phyloP scores from a whole-genome alignment of 2,329 filamentous ascomycete species.

The Xylariales sp. region DNA sequence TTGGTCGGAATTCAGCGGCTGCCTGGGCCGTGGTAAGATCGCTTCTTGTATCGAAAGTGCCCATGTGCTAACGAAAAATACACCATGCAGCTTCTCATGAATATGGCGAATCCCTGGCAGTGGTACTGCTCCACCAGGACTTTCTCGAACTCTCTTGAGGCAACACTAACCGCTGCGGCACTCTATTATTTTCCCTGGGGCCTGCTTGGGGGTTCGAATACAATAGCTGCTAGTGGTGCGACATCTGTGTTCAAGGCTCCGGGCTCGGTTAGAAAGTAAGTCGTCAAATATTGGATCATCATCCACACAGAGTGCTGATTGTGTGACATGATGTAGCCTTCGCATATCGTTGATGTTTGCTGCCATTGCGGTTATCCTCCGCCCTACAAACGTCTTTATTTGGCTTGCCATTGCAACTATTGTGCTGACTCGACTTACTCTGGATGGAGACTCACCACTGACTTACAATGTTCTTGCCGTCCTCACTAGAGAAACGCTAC shows the following conservation, averaged over 20 bases:
- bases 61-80: constrained; percentile 25
- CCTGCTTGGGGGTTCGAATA: constrained; percentile 52
- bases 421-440: constrained; percentile 38
- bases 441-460: constrained; percentile 35
- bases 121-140: constrained; percentile 94
- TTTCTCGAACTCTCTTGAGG: constrained; percentile 91
- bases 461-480: constrained; percentile 39
- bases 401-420: constrained; percentile 67
- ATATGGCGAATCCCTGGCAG: constrained; percentile 81
- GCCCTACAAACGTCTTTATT: constrained; percentile 84
- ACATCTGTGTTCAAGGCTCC: constrained; percentile 21
- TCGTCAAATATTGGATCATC: background rate
- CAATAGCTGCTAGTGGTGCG: no score
- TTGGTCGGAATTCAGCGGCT: constrained; percentile 59
- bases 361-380: constrained; percentile 76
- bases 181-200: constrained; percentile 86
- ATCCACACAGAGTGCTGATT: constrained; percentile 12
- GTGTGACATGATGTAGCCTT: constrained; percentile 36
- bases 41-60: no score
- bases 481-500: constrained; percentile 57
- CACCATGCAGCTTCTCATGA: constrained; percentile 58
- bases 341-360: constrained; percentile 68
- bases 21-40: constrained; percentile 72
- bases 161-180: constrained; percentile 76
- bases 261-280: constrained; percentile 26